Base-by-base conservation (phyloP, 352 stramenopile species). In the Pythium chondricola region DNA sequence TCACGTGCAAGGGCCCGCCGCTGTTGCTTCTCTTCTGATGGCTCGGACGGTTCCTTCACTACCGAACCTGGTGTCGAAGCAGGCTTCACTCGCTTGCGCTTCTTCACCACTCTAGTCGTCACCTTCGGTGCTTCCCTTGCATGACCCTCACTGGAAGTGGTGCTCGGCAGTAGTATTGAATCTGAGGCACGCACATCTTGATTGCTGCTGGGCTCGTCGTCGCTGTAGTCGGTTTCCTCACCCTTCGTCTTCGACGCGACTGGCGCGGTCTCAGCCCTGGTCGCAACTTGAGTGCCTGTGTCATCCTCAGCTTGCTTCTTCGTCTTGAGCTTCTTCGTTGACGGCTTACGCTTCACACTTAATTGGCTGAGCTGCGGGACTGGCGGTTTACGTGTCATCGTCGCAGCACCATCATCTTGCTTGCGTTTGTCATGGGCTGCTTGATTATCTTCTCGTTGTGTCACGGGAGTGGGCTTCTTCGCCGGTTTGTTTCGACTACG, bases 1-100 rank as follows among this genome's bases (percentile, higher is more conserved):
- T 87, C 79, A 11, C 79, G 58, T 17, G 71, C 79, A 18, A 84
- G 50, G 21, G 61, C 75, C 43, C 79, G 63, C n/a, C 79, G 54
- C 30, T 85, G 54, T 16, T 64, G 40, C 4, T 51, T 65, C 27
- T 81, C 70, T 26, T 61, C 47, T 26, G n/a, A 25, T 21, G 41
- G 43, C 18, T 51, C 54, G 39, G 25, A 10, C 56, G 49, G 41
- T 31, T 42, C 47, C 46, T 58, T 58, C n/a, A 27, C n/a, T 36
- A 11, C 25, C 16, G 21, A 17, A 27, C 11, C 11, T 2, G n/a
- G 2, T 22, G 42, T 16, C 4, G 17, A 8, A 8, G 13, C 29
- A 13, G 29, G 29, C 29, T 33, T 33, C 29, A 13, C 29, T 13
- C 13, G 29, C 29, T 33, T 33, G 29, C 7, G 7, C 29, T 13